Evolutionary conservation across 192 early-diverging fungal genomes (phyloP), one percentile per base, ranked within the genome.

Genomic region (Rhizophagus clarus): DNA sequence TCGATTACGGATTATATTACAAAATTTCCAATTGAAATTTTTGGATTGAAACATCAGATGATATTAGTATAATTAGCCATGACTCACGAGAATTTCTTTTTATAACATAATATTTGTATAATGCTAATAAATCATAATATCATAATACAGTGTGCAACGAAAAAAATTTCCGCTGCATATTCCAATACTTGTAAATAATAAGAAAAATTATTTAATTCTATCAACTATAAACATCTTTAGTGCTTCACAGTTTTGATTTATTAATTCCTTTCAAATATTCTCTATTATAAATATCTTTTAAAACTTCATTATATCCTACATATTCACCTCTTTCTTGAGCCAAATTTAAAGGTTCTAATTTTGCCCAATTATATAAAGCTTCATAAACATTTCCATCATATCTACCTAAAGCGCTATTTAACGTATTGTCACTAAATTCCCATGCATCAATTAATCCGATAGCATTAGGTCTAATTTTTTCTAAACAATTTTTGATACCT

Each of bases 331-430:
- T 29, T 22, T 34, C 31, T 34, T 69, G 29, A 22, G 8, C 20
- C 28, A 69, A 34, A 69, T 69, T 69, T 22, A 32, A 22, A 22
- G 67, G 67, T 22, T 69, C 34, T 32, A 37, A 28, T 34, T 85
- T 85, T 12, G 88, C 88, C 84, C 83, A 83, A 77, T 91, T 84
- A 45, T 90, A 88, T 70, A 91, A 92, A 70, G 90, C 84, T 79
- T 91, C 92, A 82, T 94, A 95, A 14, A 94, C 90, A 77, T 94
- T 87, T 79, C 95, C 95, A 79, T 96, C 95, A 81, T 90, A 92
- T 71, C 93, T 88, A n/a, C 95, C 95, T n/a, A 97, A 85, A 7
- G 95, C 94, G 74, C 93, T 93, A 85, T 92, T 94, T 81, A 97
- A 83, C 37, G 93, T 87, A 80, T 93, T 95, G 84, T 97, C 95